A percentile compares a stretch with the other conserved stretches of the same genome.
These are phyloP conservation scores for Candida sojae DNA, from an alignment of 1,139 yeast species.

Conservation along the genomic window DNA sequence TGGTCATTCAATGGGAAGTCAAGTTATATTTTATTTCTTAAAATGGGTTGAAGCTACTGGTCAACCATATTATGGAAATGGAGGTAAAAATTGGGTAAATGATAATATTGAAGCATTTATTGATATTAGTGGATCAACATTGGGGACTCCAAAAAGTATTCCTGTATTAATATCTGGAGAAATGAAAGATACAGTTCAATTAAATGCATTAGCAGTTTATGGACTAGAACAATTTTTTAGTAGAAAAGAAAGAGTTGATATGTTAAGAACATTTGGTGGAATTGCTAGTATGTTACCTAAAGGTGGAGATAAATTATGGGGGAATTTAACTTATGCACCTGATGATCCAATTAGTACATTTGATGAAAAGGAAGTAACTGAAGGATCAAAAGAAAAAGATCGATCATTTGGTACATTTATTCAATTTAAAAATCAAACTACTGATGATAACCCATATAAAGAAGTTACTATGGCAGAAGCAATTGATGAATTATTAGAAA, in stretches of 20 bases:
- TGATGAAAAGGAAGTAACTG: slow-evolving; percentile 8
- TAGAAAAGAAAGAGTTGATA: slow-evolving; percentile 81
- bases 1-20: slow-evolving; percentile 98
- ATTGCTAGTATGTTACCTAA: slow-evolving; percentile 94
- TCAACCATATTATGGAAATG: slow-evolving; percentile 68
- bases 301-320: slow-evolving; percentile 93
- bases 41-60: slow-evolving; percentile 97
- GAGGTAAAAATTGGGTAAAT: slow-evolving; percentile 87
- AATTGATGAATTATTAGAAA: slow-evolving; percentile 62
- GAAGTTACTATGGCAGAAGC: slow-evolving; percentile 69
- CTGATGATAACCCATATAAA: slow-evolving; percentile 11
- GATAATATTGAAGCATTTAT: slow-evolving; percentile 76
- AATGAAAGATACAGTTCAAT: slow-evolving; percentile 95
- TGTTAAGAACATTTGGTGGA: slow-evolving; percentile 89
- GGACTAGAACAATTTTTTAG: slow-evolving; percentile 94
- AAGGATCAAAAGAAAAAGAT: slow-evolving; percentile 26
- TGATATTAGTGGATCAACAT: slow-evolving; percentile 82
- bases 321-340: slow-evolving; percentile 57
- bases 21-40: slow-evolving; percentile 80
- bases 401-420: slow-evolving; percentile 77
- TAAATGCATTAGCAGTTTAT: slow-evolving; percentile 88
- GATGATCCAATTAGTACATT: slow-evolving; percentile 53
- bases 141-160: slow-evolving; percentile 93
- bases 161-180: slow-evolving; percentile 94
- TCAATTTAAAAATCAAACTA: slow-evolving; percentile 47